phyloP scores from a whole-genome alignment of 129 eudicot genomes.

The Smallanthus sonchifolius region DNA sequence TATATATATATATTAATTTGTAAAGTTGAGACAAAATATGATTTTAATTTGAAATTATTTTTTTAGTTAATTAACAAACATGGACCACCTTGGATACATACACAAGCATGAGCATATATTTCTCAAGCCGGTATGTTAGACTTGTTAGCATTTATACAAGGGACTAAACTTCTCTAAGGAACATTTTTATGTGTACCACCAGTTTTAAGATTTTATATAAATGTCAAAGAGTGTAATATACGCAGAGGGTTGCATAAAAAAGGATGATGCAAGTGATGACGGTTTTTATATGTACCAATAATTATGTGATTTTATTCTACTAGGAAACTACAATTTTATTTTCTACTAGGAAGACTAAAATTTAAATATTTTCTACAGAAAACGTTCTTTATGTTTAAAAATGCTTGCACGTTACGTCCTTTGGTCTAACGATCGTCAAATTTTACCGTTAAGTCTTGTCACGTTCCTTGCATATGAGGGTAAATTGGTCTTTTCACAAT shows the following conservation, averaged over 20 bases:
- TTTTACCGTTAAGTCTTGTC: no score
- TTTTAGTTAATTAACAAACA: neutral
- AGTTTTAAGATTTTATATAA: neutral
- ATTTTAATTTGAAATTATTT: no score
- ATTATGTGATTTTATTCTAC: neutral
- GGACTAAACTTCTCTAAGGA: constrained; percentile 13
- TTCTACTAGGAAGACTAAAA: neutral
- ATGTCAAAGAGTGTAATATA: neutral
- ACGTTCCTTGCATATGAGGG: no score
- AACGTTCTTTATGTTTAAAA: no score
- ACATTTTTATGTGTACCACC: constrained; percentile 18
- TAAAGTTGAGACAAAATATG: no score
- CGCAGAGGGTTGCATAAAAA: neutral
- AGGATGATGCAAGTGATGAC: constrained; percentile 7
- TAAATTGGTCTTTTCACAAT: no score
- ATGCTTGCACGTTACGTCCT: no score
- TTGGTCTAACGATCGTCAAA: no score
- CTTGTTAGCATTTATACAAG: constrained; percentile 7
- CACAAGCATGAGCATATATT: constrained; percentile 20
- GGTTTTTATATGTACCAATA: neutral
- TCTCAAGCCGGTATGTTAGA: constrained; percentile 26
- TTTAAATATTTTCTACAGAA: no score
- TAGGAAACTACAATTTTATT: neutral
- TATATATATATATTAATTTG: no score
- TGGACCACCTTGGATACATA: constrained; percentile 20